Evolutionary conservation across 352 stramenopile genomes (phyloP), one percentile per base, ranked within the genome.

Genomic region (Phytopythium montanum): DNA sequence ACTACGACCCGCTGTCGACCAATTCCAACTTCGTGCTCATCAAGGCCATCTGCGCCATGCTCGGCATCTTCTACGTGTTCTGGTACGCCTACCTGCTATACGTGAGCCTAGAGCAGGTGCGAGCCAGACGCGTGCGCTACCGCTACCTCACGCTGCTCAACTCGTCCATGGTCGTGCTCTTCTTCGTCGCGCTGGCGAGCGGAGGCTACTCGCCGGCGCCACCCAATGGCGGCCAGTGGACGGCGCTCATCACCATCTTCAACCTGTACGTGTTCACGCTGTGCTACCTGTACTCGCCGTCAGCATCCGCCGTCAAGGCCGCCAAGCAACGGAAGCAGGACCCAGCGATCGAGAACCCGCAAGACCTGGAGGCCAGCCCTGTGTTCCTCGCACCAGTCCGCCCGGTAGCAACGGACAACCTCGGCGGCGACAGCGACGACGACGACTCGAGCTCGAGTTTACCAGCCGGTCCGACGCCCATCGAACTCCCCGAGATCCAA

Each of bases 191-290:
- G 9, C 58, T 85, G 13, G 70, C 61, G 6, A 76, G 53, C 18
- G 74, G 66, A 14, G 62, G 72, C 29, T 75, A 81, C 54, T 86
- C 75, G 13, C 76, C 74, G 4, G 75, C 70, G 7, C 78, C 78
- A 1, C 39, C 66, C 1, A 88, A 61, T 50, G 76, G 69, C 31
- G 78, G 75, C 1, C 54, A 72, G 19, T 88, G 78, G 76, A 88
- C 78, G 0, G 71, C 70, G 13, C 70, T 75, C 23, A 63, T 73
- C 19, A 66, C 76, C 19, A 70, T 88, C 33, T 86, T 86, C 61
- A 88, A 88, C 39, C 31, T 88, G 8, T 88, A 88, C 64, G 65
- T 88, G 19, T 83, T 69, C 61, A 72, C 59, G 21, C 54, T 88
- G 55, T 72, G 74, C 67, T 88, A 85, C 46, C 49, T 87, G 44